Conservation (phyloP, 1,139 yeast species). For the Hanseniaspora uvarum region DNA sequence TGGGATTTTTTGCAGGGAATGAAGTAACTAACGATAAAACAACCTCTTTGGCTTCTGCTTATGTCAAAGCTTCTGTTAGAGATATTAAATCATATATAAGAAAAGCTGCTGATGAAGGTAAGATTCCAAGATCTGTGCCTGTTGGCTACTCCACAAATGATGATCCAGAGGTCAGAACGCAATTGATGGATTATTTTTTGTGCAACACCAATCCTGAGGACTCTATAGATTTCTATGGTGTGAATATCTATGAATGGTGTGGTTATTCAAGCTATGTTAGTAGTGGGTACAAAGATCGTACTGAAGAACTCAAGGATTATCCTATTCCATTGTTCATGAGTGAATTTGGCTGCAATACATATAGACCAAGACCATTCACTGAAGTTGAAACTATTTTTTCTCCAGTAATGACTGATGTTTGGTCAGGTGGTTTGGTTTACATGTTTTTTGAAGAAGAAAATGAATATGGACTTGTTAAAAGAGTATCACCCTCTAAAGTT, state of each 20-base stretch:
- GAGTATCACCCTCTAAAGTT: constrained; percentile 41
- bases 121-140: constrained; percentile 38
- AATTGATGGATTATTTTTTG: constrained; percentile 41
- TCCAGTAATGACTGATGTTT: constrained; percentile 58
- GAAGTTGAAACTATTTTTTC: constrained; percentile 59
- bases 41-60: constrained; percentile 47
- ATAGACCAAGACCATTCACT: constrained; percentile 50
- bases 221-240: constrained; percentile 45
- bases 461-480: constrained; percentile 65
- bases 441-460: constrained; percentile 80
- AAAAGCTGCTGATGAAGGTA: constrained; percentile 4
- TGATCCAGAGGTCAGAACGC: constrained; percentile 42
- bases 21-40: constrained; percentile 46
- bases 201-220: constrained; percentile 35
- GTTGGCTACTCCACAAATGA: constrained; percentile 57
- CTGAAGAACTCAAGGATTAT: constrained; percentile 38
- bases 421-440: constrained; percentile 90
- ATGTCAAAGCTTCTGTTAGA: constrained; percentile 52
- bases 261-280: constrained; percentile 48
- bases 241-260: constrained; percentile 62
- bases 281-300: constrained; percentile 49
- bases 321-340: constrained; percentile 53
- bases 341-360: constrained; percentile 50
- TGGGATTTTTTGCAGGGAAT: constrained; percentile 55
- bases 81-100: constrained; percentile 44